Base-by-base conservation (phyloP, 2,329 filamentous ascomycete genomes). In the Sarocladiaceae sp. region DNA sequence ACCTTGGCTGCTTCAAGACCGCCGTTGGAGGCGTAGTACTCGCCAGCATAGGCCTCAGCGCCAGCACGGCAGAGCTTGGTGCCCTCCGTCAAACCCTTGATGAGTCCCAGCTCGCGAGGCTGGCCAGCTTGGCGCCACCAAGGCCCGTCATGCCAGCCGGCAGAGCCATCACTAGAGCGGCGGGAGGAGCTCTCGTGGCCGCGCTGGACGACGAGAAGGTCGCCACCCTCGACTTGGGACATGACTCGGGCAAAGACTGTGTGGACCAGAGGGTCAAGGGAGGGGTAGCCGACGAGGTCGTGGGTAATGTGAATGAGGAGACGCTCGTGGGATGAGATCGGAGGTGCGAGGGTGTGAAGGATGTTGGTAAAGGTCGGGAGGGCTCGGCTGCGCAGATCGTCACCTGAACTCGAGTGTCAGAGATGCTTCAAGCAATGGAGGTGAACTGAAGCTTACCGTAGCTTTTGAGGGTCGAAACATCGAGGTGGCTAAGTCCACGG, bases 141-240 rank as follows among this genome's bases (percentile, higher is more conserved):
- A 3, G 93, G 93, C 0, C 93, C 93, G 56, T 97, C 91, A 39
- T 82, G 85, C 90, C 93, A 98, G 49, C 85, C 85, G 29, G 76
- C 73, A 21, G 71, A 68, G 15, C 69, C 70, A 43, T 81, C 77
- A 20, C 69, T 47, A 72, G 80, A 80, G 33, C 76, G 75, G 33
- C 82, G 78, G 35, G 82, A 82, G 37, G 82, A 78, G 40, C 83
- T 87, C 65, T 97, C 93, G 49, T 88, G 85, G 16, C 93, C 93
- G 29, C 90, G 86, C 67, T 98, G 93, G 48, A 97, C 82, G 45
- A 98, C 93, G 44, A 97, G 76, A 15, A 98, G 74, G 57, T 97
- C 93, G 45, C 93, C 93, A 51, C 93, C 93, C 67, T 98, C 93
- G 35, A 98, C 93, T 68, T 98, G 93, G n/a, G 89, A 80, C 93